Evolutionary conservation across 306 rosid species (phyloP).

Genomic region (Prunus mume): DNA sequence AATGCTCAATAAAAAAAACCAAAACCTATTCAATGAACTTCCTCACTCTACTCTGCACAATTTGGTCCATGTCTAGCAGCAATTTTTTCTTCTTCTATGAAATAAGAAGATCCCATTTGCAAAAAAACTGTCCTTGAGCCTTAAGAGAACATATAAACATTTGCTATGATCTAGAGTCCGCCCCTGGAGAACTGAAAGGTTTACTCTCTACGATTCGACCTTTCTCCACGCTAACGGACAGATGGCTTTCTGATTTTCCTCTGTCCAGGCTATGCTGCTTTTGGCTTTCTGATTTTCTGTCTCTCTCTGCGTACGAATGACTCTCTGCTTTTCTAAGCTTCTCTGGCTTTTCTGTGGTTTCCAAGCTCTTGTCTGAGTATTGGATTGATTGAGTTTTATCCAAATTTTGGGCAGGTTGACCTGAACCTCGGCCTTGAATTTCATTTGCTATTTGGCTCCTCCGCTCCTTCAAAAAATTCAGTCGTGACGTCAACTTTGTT

Average conservation of each 20-base stretch:
- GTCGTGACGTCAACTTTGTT: constrained; percentile 73
- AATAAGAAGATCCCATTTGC: no score
- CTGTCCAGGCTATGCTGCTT: constrained; percentile 41
- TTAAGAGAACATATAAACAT: constrained; percentile 10
- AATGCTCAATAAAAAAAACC: neutral
- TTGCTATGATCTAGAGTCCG: constrained; percentile 30
- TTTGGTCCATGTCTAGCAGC: neutral
- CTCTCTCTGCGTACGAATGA: constrained; percentile 47
- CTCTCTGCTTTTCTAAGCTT: constrained; percentile 51
- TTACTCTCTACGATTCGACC: constrained; percentile 39
- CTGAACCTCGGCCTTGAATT: constrained; percentile 46
- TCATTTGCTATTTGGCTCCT: constrained; percentile 58
- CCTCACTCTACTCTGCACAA: neutral
- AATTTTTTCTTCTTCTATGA: neutral
- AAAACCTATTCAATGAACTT: neutral
- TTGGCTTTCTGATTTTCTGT: constrained; percentile 34
- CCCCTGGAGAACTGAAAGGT: constrained; percentile 21
- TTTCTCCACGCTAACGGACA: constrained; percentile 38
- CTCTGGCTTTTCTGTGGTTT: constrained; percentile 43
- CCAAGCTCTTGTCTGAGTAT: constrained; percentile 23
- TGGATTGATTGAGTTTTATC: constrained; percentile 42
- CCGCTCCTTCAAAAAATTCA: constrained; percentile 83
- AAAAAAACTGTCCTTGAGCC: no score
- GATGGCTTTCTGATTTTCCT: constrained; percentile 58
- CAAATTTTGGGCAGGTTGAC: constrained; percentile 24